A percentile compares a stretch with the other conserved stretches of the same genome.
phyloP scores from a whole-genome alignment of 2,329 filamentous ascomycete genomes.

The Epichloe scottii region DNA sequence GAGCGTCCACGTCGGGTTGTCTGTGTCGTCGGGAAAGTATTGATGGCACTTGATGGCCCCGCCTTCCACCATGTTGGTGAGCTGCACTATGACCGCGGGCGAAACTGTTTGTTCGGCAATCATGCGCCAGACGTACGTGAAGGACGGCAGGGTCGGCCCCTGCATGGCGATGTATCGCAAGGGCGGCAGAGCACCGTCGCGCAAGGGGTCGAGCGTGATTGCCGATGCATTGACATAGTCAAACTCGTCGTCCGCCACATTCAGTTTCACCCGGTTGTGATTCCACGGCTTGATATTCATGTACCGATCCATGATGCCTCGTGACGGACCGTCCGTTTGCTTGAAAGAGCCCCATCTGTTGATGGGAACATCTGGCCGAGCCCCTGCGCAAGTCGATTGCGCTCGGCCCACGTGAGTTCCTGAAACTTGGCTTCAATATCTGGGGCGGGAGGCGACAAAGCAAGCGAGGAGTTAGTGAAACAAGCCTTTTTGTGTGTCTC shows the following conservation, averaged over 20 bases:
- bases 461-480: background rate
- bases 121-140: slow-evolving; percentile 91
- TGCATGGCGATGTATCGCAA: slow-evolving; percentile 81
- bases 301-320: slow-evolving; percentile 60
- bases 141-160: slow-evolving; percentile 66
- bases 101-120: slow-evolving; percentile 63
- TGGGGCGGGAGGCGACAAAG: slow-evolving; percentile 11
- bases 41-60: slow-evolving; percentile 73
- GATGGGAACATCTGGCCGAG: slow-evolving; percentile 21
- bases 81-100: slow-evolving; percentile 80
- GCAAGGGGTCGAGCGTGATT: slow-evolving; percentile 40
- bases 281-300: slow-evolving; percentile 82
- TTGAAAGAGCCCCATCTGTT: slow-evolving; percentile 25
- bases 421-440: slow-evolving; percentile 39
- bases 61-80: slow-evolving; percentile 77
- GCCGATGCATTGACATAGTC: slow-evolving; percentile 79
- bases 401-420: slow-evolving; percentile 42
- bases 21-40: slow-evolving; percentile 60
- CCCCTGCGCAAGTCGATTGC: slow-evolving; percentile 31
- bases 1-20: slow-evolving; percentile 40
- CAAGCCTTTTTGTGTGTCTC: background rate
- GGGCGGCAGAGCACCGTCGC: slow-evolving; percentile 24
- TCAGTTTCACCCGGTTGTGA: slow-evolving; percentile 70
- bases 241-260: slow-evolving; percentile 58
- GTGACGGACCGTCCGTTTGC: slow-evolving; percentile 18